Conservation (phyloP, 2,329 filamentous ascomycete genomes). For the Fusarium falciforme region DNA sequence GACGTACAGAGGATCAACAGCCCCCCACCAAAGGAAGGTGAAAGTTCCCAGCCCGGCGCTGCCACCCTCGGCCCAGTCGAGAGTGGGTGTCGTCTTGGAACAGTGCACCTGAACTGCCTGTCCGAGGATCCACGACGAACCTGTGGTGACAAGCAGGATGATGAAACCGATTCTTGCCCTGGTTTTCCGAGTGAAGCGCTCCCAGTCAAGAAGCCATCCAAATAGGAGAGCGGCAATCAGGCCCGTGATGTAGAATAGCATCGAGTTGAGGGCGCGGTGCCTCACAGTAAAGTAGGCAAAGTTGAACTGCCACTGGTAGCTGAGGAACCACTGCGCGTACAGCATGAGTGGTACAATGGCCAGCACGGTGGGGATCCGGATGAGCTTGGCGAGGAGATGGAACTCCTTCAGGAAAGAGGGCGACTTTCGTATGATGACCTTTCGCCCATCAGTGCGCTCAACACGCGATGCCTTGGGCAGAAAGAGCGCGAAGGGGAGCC, state of each 20-base stretch:
- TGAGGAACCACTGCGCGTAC: not conserved
- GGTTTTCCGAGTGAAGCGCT: not conserved
- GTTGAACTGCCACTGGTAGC: not conserved
- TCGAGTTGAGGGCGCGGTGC: not conserved
- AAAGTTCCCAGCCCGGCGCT: not conserved
- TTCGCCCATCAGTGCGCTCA: not conserved
- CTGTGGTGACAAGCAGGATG: not conserved
- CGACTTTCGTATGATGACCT: not conserved
- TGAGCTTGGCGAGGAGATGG: not conserved
- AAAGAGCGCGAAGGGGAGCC: not conserved
- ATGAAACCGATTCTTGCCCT: not conserved
- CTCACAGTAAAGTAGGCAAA: slow-evolving; percentile 1
- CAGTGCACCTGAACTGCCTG: not conserved
- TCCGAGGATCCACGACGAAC: not conserved
- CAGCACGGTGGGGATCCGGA: not conserved
- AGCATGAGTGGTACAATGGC: not conserved
- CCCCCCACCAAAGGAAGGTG: not conserved
- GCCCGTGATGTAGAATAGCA: not conserved
- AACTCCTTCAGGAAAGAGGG: not conserved
- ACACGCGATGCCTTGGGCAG: not conserved
- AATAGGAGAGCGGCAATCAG: not conserved
- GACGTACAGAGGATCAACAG: not conserved
- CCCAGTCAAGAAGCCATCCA: not conserved
- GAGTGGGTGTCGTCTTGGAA: not conserved
- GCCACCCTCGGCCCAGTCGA: not conserved